A percentile compares a stretch with the other conserved stretches of the same genome.
phyloP scores from a whole-genome alignment of 2,329 filamentous ascomycete genomes.

The Pseudogymnoascus sp. region DNA sequence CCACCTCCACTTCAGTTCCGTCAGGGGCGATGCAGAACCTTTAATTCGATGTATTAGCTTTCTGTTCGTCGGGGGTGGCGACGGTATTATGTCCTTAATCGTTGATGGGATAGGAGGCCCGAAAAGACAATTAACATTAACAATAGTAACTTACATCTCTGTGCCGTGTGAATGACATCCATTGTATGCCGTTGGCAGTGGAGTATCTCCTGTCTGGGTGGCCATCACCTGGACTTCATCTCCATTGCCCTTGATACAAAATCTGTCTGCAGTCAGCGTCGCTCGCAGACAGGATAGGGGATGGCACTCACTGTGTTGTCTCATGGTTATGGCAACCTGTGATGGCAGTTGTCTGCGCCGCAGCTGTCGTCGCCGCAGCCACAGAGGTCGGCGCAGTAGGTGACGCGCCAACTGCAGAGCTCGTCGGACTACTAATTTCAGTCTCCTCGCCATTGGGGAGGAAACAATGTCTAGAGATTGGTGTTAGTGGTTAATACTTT shows the following conservation, averaged over 20 bases:
- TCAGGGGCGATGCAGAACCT: constrained; percentile 56
- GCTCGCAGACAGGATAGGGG: constrained; percentile 16
- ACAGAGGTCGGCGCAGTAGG: constrained; percentile 22
- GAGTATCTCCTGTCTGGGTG: constrained; percentile 46
- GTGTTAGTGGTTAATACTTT: neutral
- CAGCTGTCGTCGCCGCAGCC: constrained; percentile 22
- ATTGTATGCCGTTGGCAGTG: constrained; percentile 54
- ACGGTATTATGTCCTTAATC: neutral
- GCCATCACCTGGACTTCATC: constrained; percentile 39
- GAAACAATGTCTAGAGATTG: neutral
- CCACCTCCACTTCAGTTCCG: constrained; percentile 54
- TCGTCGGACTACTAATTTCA: neutral
- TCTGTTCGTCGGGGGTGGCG: neutral
- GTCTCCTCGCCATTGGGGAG: constrained; percentile 11
- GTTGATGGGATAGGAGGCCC: neutral
- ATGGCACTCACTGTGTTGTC: constrained; percentile 30
- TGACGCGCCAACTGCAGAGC: constrained; percentile 16
- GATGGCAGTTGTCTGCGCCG: constrained; percentile 37
- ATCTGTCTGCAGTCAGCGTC: constrained; percentile 25
- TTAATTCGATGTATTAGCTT: neutral
- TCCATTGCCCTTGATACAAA: constrained; percentile 36
- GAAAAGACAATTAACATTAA: neutral
- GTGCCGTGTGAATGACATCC: constrained; percentile 56
- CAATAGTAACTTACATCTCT: constrained; percentile 42
- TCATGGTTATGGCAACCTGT: constrained; percentile 47